Evolutionary conservation across 2,329 filamentous ascomycete genomes (phyloP).

Genomic region (Cladosporium sp.): DNA sequence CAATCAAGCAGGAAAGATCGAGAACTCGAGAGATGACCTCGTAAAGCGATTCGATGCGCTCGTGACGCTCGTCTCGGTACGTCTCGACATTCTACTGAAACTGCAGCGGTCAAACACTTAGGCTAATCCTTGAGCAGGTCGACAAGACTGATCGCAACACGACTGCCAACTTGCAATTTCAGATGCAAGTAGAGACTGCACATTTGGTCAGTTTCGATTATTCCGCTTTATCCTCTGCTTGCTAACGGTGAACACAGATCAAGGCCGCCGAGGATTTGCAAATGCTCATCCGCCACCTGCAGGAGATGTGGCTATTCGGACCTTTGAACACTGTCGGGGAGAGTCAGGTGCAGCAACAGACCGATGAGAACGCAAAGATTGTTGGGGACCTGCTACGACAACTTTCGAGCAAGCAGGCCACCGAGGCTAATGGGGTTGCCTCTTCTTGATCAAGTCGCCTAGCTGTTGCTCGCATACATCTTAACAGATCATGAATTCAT

Average conservation of each 20-base stretch:
- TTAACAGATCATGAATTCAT: too few species aligned
- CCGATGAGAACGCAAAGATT: slow-evolving; percentile 43
- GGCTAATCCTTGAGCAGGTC: slow-evolving; percentile 29
- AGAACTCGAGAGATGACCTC: slow-evolving; percentile 34
- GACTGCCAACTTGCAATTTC: slow-evolving; percentile 52
- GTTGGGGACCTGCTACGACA: slow-evolving; percentile 40
- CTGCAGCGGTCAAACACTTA: neutral
- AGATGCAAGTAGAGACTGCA: slow-evolving; percentile 54
- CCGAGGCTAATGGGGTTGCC: neutral
- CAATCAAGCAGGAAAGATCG: slow-evolving; percentile 31
- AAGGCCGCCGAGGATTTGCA: slow-evolving; percentile 57
- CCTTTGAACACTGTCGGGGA: slow-evolving; percentile 52
- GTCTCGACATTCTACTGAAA: neutral
- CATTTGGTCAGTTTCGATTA: slow-evolving; percentile 43
- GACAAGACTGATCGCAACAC: slow-evolving; percentile 48
- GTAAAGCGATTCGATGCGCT: slow-evolving; percentile 52
- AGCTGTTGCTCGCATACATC: too few species aligned
- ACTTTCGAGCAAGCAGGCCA: slow-evolving; percentile 15
- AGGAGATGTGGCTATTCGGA: slow-evolving; percentile 63
- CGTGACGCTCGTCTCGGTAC: slow-evolving; percentile 47
- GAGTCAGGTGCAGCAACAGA: slow-evolving; percentile 35
- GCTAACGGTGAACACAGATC: slow-evolving; percentile 36
- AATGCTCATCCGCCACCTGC: slow-evolving; percentile 54
- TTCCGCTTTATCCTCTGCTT: neutral
- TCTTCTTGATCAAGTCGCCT: neutral